These are phyloP conservation scores for Psidium friedrichsthalianum DNA, from an alignment of 345 rosid species.

Conservation along the genomic window DNA sequence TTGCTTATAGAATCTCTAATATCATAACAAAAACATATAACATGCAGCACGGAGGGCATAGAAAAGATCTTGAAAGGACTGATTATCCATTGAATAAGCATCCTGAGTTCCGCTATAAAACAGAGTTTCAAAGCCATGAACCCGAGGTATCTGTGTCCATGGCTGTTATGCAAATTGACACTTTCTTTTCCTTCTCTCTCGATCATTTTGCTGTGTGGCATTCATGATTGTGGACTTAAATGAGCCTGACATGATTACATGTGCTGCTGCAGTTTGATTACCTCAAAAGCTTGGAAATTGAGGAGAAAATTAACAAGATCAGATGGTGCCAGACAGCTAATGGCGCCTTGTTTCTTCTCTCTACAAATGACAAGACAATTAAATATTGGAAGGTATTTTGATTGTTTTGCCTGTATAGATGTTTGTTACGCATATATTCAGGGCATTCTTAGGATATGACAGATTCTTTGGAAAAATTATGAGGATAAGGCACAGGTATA, in stretches of 20 bases:
- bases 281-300: conserved; percentile 96
- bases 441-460: not conserved
- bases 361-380: conserved; percentile 79
- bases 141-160: conserved; percentile 51
- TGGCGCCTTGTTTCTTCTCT: conserved; percentile 74
- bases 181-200: not conserved
- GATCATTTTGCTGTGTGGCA: not conserved
- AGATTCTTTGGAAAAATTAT: not conserved
- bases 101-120: conserved; percentile 82
- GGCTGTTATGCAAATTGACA: not conserved
- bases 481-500: not conserved
- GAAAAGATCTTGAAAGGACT: conserved; percentile 59
- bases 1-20: not conserved
- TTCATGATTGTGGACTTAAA: not conserved
- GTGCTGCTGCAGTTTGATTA: conserved; percentile 66
- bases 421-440: not conserved
- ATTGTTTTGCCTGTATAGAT: not conserved
- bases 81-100: conserved; percentile 45
- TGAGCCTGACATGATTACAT: conserved; percentile 4
- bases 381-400: conserved; percentile 84
- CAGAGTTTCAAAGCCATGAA: conserved; percentile 96
- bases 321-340: conserved; percentile 92
- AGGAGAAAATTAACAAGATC: conserved; percentile 93
- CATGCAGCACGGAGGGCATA: conserved; percentile 48
- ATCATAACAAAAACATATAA: conserved; percentile 1